phyloP scores from a whole-genome alignment of 2,329 filamentous ascomycete genomes.

The Trichophyton benhamiae region DNA sequence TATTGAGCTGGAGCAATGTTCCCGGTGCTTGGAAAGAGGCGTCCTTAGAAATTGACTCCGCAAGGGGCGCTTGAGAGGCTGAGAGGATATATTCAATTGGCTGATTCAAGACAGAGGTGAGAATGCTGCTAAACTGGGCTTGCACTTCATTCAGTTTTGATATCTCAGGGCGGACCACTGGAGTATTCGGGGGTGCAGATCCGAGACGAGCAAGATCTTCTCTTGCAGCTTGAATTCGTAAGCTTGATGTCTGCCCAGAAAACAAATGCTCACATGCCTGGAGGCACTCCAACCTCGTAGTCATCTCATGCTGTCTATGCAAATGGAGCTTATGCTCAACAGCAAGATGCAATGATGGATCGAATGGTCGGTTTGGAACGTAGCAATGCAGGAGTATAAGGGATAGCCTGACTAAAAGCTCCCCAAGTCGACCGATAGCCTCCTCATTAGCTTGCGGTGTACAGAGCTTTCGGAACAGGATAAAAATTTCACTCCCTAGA shows the following conservation, averaged over 20 bases:
- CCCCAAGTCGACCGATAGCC: constrained; percentile 32
- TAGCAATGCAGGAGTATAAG: constrained; percentile 65
- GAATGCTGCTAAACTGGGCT: constrained; percentile 66
- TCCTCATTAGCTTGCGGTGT: constrained; percentile 8
- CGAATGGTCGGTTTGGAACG: constrained; percentile 74
- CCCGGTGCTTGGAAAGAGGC: constrained; percentile 8
- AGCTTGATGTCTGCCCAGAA: constrained; percentile 54
- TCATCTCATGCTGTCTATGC: constrained; percentile 45
- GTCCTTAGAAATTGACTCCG: constrained; percentile 8
- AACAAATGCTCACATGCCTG: constrained; percentile 53
- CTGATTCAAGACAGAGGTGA: constrained; percentile 49
- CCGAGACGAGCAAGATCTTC: constrained; percentile 53
- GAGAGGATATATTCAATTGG: constrained; percentile 22
- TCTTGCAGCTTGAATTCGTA: constrained; percentile 53
- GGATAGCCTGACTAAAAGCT: constrained; percentile 66
- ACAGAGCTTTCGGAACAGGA: neutral
- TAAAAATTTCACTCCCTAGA: neutral
- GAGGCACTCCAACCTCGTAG: constrained; percentile 48
- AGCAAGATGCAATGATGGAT: constrained; percentile 53
- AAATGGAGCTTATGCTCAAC: constrained; percentile 52
- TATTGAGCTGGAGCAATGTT: constrained; percentile 40
- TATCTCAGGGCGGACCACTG: constrained; percentile 57
- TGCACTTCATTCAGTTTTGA: constrained; percentile 63
- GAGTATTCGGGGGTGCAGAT: constrained; percentile 50
- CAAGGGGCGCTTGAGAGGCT: constrained; percentile 9